A percentile compares a stretch with the other conserved stretches of the same genome.
These are phyloP conservation scores for Kwoniella heveanensis DNA, from an alignment of 768 basidiomycete species.

Conservation along the genomic window DNA sequence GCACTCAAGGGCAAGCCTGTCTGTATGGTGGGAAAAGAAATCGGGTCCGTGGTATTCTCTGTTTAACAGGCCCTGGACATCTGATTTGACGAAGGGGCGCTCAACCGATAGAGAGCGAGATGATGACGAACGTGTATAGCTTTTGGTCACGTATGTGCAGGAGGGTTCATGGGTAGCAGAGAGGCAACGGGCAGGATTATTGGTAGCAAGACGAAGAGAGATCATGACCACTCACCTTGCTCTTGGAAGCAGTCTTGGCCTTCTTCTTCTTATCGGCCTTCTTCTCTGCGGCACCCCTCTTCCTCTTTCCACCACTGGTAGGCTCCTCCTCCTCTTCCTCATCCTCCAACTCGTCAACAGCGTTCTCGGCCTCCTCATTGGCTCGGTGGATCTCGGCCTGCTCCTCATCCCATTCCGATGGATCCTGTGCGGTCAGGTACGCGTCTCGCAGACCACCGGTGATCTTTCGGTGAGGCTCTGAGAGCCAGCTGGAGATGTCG, in stretches of 20 bases:
- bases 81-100: no score
- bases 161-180: no score
- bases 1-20: no score
- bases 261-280: constrained; percentile 66
- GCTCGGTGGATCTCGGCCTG: constrained; percentile 42
- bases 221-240: constrained; percentile 59
- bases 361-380: constrained; percentile 65
- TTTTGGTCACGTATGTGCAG: no score
- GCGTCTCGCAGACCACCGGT: constrained; percentile 73
- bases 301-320: constrained; percentile 66
- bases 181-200: background rate
- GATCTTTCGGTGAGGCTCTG: constrained; percentile 66
- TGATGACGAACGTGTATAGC: no score
- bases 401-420: constrained; percentile 64
- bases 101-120: no score
- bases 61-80: no score
- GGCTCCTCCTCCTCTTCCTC: constrained; percentile 75
- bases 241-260: constrained; percentile 66
- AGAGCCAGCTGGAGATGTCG: constrained; percentile 82
- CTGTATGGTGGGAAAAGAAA: no score
- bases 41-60: no score
- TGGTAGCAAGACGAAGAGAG: background rate
- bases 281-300: constrained; percentile 65
- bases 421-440: constrained; percentile 74
- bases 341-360: constrained; percentile 77